These are phyloP conservation scores for Stereocaulon alpinum DNA, from an alignment of 495 filamentous ascomycete species.

Conservation along the genomic window DNA sequence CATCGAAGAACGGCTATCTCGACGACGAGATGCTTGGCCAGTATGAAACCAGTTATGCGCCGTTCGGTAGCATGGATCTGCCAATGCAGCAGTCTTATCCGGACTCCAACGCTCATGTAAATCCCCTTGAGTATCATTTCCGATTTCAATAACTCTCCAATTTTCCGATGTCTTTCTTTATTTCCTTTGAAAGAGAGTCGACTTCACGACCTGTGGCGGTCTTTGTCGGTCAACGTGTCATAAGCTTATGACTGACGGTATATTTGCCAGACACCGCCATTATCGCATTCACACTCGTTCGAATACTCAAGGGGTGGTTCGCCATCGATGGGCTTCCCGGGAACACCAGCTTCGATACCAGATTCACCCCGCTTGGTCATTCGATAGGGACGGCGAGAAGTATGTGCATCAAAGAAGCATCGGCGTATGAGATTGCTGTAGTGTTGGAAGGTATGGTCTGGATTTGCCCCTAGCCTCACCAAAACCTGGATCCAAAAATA, in stretches of 20 bases:
- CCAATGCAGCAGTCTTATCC: conserved; percentile 50
- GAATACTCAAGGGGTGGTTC: conserved; percentile 59
- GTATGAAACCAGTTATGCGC: conserved; percentile 66
- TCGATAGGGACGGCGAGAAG: conserved; percentile 2
- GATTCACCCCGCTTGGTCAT: conserved; percentile 44
- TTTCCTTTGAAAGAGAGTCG: conserved; percentile 11
- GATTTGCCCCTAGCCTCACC: neutral
- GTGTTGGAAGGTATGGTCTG: neutral
- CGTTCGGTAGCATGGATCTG: conserved; percentile 67
- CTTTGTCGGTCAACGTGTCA: conserved; percentile 4
- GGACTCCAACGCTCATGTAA: conserved; percentile 59
- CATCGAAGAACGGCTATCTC: conserved; percentile 47
- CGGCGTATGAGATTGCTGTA: neutral
- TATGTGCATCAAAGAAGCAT: neutral
- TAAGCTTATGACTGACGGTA: conserved; percentile 19
- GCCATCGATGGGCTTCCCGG: conserved; percentile 52
- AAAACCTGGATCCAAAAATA: neutral
- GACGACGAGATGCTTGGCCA: conserved; percentile 56
- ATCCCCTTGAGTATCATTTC: conserved; percentile 34
- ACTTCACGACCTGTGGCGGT: neutral
- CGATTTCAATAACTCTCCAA: conserved; percentile 16
- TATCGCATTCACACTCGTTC: conserved; percentile 72
- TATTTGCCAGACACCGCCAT: conserved; percentile 65
- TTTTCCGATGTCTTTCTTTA: neutral
- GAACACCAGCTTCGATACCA: conserved; percentile 59